Conservation (phyloP, 495 filamentous ascomycete genomes). For the Hyphodiscus hymeniophilus region DNA sequence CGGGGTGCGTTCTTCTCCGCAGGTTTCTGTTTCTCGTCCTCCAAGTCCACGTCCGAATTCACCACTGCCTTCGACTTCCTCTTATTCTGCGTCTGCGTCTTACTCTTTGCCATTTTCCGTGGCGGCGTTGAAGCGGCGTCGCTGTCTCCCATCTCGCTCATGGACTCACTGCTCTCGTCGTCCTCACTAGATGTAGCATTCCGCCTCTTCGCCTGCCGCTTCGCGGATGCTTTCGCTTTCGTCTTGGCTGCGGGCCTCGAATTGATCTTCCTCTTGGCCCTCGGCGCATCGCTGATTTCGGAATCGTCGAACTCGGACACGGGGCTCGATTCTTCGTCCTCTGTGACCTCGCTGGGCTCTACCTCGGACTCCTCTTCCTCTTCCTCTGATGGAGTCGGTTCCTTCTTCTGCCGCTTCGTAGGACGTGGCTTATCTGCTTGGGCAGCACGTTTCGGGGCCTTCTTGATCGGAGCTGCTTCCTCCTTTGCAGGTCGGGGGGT, state of each 20-base stretch:
- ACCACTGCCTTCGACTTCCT: not conserved
- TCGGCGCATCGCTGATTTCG: slow-evolving; percentile 20
- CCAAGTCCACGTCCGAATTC: slow-evolving; percentile 3
- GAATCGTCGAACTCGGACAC: slow-evolving; percentile 8
- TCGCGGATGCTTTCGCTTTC: slow-evolving; percentile 9
- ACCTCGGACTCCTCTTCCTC: slow-evolving; percentile 8
- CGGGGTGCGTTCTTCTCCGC: slow-evolving; percentile 4
- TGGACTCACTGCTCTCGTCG: slow-evolving; percentile 5
- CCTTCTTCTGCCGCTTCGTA: slow-evolving; percentile 21
- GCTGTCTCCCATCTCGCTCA: not conserved
- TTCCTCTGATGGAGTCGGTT: slow-evolving; percentile 12
- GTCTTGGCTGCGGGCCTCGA: slow-evolving; percentile 19
- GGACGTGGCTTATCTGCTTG: slow-evolving; percentile 9
- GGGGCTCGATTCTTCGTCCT: slow-evolving; percentile 13
- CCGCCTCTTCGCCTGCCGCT: slow-evolving; percentile 7
- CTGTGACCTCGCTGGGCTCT: slow-evolving; percentile 18
- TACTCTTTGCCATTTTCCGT: slow-evolving; percentile 16
- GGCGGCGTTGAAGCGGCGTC: slow-evolving; percentile 1
- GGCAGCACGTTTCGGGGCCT: slow-evolving; percentile 10
- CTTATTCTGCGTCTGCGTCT: slow-evolving; percentile 1
- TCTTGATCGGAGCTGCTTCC: slow-evolving; percentile 9
- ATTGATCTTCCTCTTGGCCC: slow-evolving; percentile 26
- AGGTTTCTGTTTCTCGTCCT: slow-evolving; percentile 13
- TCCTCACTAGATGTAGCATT: slow-evolving; percentile 2
- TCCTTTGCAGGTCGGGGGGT: slow-evolving; percentile 9